Evolutionary conservation across 805 yeast genomes (phyloP), one percentile per base, ranked within the genome.

Genomic region (Barnettozyma siamensis): DNA sequence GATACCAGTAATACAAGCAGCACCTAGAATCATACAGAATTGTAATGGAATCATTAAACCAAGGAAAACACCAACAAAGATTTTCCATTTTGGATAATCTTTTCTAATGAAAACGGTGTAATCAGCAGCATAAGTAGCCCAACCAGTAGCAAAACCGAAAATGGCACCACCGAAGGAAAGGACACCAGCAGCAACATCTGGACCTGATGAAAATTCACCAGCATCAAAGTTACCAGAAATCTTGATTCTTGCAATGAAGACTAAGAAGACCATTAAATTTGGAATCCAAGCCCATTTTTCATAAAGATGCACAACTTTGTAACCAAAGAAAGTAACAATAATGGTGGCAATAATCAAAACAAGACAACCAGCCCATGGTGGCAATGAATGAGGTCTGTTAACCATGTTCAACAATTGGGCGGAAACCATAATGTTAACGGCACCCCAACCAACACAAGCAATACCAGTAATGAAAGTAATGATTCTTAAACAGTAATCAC

Each of bases 401-500:
- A 89, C 82, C 58, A 83, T 77, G 64, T 82, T 79, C 45, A 88
- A 69, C 48, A 88, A 67, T 62, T 87, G 93, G 19, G 96, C 95
- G 28, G 93, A 79, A 24, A 88, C 83, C 76, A 88, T 84, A 47
- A 85, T 86, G 65, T 89, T 89, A 36, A 88, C 91, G 9, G 95
- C 87, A 64, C 93, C 85, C 97, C 97, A 89, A 54, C 97, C 96
- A 42, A 88, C 77, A 74, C 95, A 86, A 21, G 95, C 89, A 47
- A 89, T 63, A 55, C 80, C 75, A 59, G 88, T 88, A 59, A 89
- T 70, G 35, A 82, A 62, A 9, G 94, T 81, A 56, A 87, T 83
- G 43, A 88, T 71, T 60, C 95, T 76, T 65, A 84, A 80, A 35
- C 83, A 81, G 26, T 68, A 59, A 63, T 82, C 78, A 48, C 97